phyloP scores from a whole-genome alignment of 2,329 filamentous ascomycete species.

The Fusarium sp. region DNA sequence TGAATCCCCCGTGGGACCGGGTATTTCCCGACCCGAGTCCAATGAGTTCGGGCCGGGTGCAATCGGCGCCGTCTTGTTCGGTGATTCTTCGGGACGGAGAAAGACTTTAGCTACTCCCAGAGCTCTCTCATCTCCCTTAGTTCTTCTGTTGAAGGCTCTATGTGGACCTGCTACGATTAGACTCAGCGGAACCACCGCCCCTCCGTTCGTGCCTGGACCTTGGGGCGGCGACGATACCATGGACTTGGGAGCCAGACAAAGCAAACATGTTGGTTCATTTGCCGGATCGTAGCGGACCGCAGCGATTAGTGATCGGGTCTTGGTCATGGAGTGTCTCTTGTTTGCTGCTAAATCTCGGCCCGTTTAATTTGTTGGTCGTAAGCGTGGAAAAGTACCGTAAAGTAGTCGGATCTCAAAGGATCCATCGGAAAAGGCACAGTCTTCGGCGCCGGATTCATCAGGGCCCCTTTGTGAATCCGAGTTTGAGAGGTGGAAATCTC shows the following conservation, averaged over 20 bases:
- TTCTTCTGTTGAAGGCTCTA: neutral
- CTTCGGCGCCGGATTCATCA: neutral
- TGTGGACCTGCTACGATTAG: constrained; percentile 6
- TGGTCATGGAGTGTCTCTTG: constrained; percentile 6
- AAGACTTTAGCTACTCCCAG: constrained; percentile 2
- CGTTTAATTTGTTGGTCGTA: neutral
- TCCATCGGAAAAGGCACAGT: neutral
- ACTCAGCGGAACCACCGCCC: neutral
- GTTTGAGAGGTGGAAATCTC: neutral
- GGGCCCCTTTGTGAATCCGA: neutral
- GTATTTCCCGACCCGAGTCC: constrained; percentile 2
- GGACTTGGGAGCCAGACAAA: constrained; percentile 7
- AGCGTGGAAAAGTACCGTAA: neutral
- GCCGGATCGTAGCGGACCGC: constrained; percentile 2
- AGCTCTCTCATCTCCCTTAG: neutral
- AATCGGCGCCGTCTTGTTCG: constrained; percentile 6
- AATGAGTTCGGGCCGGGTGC: neutral
- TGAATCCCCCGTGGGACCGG: constrained; percentile 10
- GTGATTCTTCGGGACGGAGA: neutral
- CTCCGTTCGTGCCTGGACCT: constrained; percentile 13
- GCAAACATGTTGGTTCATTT: constrained; percentile 7
- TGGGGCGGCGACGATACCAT: constrained; percentile 11
- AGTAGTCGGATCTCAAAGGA: neutral
- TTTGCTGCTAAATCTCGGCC: constrained; percentile 23
- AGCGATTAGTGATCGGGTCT: neutral